Evolutionary conservation across 495 filamentous ascomycete species (phyloP).

Genomic region (Penicillium bialowiezense): DNA sequence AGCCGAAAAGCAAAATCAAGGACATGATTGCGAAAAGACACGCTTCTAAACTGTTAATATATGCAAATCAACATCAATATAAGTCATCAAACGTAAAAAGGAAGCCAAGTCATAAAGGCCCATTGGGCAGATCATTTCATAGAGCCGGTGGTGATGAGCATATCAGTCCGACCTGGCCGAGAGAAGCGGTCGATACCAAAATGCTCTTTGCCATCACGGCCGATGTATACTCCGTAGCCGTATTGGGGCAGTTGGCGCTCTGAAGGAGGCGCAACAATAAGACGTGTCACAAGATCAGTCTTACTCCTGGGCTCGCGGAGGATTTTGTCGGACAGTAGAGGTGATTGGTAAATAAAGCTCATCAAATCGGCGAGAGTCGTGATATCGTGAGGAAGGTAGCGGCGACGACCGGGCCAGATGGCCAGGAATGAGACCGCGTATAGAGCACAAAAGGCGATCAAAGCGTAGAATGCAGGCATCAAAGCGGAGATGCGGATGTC

Average conservation of each 20-base stretch:
- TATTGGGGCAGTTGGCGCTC: slow-evolving; percentile 51
- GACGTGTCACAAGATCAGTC: slow-evolving; percentile 59
- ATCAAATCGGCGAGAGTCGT: slow-evolving; percentile 72
- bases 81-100: slow-evolving; percentile 4
- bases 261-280: slow-evolving; percentile 49
- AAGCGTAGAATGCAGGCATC: slow-evolving; percentile 62
- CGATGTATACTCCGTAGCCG: slow-evolving; percentile 60
- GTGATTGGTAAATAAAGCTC: slow-evolving; percentile 68
- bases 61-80: not conserved
- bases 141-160: slow-evolving; percentile 40
- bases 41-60: not conserved
- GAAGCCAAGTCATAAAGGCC: slow-evolving; percentile 14
- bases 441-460: slow-evolving; percentile 64
- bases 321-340: slow-evolving; percentile 63
- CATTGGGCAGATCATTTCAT: slow-evolving; percentile 24
- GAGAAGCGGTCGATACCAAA: slow-evolving; percentile 62
- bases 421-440: slow-evolving; percentile 62
- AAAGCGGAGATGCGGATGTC: slow-evolving; percentile 66
- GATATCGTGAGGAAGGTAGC: slow-evolving; percentile 67
- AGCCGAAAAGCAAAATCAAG: not conserved
- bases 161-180: slow-evolving; percentile 44
- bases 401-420: slow-evolving; percentile 53
- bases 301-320: slow-evolving; percentile 60
- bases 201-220: slow-evolving; percentile 61
- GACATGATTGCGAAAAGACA: not conserved